Evolutionary conservation across 1,284 basidiomycete genomes (phyloP).

Genomic region (Ustilago vetiveriae): DNA sequence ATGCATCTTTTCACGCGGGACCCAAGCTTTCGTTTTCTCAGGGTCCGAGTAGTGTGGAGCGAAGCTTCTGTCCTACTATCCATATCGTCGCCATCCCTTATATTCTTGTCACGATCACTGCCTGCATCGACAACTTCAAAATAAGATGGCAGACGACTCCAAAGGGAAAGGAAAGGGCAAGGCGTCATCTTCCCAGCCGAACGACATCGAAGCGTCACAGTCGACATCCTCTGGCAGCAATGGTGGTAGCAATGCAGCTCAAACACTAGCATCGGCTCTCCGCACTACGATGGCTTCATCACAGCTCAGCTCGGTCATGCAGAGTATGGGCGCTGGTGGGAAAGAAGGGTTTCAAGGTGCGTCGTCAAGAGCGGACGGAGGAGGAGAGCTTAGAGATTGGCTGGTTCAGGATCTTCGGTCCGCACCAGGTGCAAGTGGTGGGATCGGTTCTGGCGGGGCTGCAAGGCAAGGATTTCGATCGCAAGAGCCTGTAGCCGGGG

Average conservation of each 20-base stretch:
- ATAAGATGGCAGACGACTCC: constrained; percentile 13
- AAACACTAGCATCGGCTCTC: constrained; percentile 19
- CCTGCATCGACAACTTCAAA: too few species aligned
- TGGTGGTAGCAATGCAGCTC: constrained; percentile 8
- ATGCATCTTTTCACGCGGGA: too few species aligned
- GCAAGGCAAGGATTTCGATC: constrained; percentile 1
- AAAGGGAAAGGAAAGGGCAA: constrained; percentile 36
- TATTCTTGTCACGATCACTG: too few species aligned
- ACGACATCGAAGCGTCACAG: background rate
- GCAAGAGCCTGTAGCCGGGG: background rate
- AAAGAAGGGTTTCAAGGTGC: constrained; percentile 14
- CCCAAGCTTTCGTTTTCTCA: too few species aligned
- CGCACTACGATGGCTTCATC: constrained; percentile 24
- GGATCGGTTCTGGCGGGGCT: background rate
- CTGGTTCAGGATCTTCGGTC: constrained; percentile 23
- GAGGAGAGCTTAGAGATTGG: constrained; percentile 24
- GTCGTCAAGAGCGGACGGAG: background rate
- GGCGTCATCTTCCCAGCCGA: background rate
- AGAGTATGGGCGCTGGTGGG: constrained; percentile 5
- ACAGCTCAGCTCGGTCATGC: constrained; percentile 34
- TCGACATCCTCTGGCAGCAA: background rate
- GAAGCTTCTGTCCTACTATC: too few species aligned
- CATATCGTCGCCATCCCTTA: too few species aligned
- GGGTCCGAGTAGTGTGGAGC: too few species aligned
- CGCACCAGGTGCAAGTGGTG: background rate